Percentiles rank a stretch among this genome's conserved stretches.
These are phyloP conservation scores for Tolypocladium nubicola DNA, from an alignment of 2,329 filamentous ascomycete genomes.

Conservation along the genomic window DNA sequence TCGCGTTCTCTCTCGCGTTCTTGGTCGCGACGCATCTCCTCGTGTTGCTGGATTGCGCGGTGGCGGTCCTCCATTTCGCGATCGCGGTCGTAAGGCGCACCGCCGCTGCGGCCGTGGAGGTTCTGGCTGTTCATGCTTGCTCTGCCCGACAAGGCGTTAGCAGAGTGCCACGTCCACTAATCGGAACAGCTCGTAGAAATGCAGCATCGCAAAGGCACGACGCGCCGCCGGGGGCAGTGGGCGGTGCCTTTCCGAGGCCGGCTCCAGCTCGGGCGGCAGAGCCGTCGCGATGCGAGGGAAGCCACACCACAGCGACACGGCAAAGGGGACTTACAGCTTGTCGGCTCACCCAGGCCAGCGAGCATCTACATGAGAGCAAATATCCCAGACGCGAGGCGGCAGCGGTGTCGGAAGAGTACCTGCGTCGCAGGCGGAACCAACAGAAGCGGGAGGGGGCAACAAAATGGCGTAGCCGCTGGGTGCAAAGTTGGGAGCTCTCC, in stretches of 20 bases:
- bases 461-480: neutral
- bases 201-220: neutral
- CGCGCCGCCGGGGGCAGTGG: neutral
- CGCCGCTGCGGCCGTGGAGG: slow-evolving; percentile 28
- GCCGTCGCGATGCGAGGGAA: slow-evolving; percentile 10
- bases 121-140: slow-evolving; percentile 36
- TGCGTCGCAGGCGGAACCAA: neutral
- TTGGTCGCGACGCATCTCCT: slow-evolving; percentile 37
- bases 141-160: slow-evolving; percentile 3
- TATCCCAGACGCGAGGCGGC: slow-evolving; percentile 1
- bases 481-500: slow-evolving; percentile 27
- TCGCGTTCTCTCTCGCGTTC: slow-evolving; percentile 52
- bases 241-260: neutral
- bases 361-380: slow-evolving; percentile 25
- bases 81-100: slow-evolving; percentile 35
- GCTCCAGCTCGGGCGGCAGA: neutral
- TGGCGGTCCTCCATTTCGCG: slow-evolving; percentile 38
- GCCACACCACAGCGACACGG: slow-evolving; percentile 6
- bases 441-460: neutral
- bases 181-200: neutral
- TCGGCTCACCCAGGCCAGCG: slow-evolving; percentile 18
- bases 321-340: slow-evolving; percentile 21
- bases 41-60: slow-evolving; percentile 34
- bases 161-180: neutral
- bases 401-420: neutral